Conservation (phyloP, 1,284 basidiomycete species). For the Sutorius eximius region DNA sequence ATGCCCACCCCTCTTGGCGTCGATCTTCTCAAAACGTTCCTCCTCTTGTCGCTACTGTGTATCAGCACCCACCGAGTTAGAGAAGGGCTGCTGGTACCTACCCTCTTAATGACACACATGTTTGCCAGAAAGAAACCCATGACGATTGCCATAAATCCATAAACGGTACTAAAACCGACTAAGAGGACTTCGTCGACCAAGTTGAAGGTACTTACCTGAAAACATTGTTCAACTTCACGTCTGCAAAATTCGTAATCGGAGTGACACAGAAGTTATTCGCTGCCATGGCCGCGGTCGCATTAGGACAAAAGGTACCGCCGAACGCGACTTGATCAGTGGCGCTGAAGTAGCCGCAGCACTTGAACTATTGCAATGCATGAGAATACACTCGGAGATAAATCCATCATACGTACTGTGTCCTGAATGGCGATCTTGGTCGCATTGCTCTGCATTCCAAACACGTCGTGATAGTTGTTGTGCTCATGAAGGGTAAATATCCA, state of each 20-base stretch:
- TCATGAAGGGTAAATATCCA: slow-evolving; percentile 80
- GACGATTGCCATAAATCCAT: slow-evolving; percentile 82
- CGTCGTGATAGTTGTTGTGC: slow-evolving; percentile 59
- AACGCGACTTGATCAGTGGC: slow-evolving; percentile 58
- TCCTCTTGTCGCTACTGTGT: slow-evolving; percentile 64
- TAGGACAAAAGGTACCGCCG: slow-evolving; percentile 62
- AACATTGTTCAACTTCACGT: slow-evolving; percentile 71
- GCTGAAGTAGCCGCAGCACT: slow-evolving; percentile 82
- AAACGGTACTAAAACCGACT: slow-evolving; percentile 47
- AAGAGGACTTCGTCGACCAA: slow-evolving; percentile 1
- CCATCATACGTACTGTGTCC: slow-evolving; percentile 54
- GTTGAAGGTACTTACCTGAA: slow-evolving; percentile 60
- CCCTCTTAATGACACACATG: slow-evolving; percentile 82
- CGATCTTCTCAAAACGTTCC: slow-evolving; percentile 83
- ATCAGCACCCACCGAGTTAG: slow-evolving; percentile 12
- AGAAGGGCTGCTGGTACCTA: slow-evolving; percentile 24
- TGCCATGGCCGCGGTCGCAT: slow-evolving; percentile 43
- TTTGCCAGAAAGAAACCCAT: slow-evolving; percentile 73
- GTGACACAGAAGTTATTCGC: slow-evolving; percentile 60
- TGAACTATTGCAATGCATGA: slow-evolving; percentile 44
- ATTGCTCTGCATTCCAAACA: slow-evolving; percentile 52
- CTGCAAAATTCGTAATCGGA: slow-evolving; percentile 62
- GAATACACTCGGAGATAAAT: background rate
- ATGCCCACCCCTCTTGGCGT: slow-evolving; percentile 78
- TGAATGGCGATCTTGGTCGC: slow-evolving; percentile 61